Evolutionary conservation across 2,329 filamentous ascomycete genomes (phyloP).

Genomic region (Monosporascus sp.): DNA sequence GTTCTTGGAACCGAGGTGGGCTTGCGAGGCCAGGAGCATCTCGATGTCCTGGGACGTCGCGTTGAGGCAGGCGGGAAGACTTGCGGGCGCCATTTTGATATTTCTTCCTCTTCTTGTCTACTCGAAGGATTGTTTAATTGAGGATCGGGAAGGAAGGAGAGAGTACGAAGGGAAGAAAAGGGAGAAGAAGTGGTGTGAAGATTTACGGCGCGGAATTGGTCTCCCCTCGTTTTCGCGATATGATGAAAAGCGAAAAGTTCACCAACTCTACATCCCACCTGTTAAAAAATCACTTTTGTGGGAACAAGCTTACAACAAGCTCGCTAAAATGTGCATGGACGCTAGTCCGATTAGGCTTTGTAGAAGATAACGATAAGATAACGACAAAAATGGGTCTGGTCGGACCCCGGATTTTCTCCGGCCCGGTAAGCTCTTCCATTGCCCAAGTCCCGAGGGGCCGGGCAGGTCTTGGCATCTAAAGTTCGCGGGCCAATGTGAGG

Average conservation of each 20-base stretch:
- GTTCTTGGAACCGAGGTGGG: constrained; percentile 98
- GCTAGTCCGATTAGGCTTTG: neutral
- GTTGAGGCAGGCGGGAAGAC: constrained; percentile 94
- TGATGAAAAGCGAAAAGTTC: neutral
- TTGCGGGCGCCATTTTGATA: constrained; percentile 88
- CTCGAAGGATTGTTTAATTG: constrained; percentile 9
- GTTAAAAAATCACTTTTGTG: neutral
- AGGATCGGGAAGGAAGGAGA: constrained; percentile 23
- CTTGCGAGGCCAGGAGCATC: constrained; percentile 96
- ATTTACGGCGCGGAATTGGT: constrained; percentile 22
- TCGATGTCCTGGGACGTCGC: constrained; percentile 98
- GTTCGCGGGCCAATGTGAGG: neutral
- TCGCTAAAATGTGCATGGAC: neutral
- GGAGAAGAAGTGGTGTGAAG: constrained; percentile 19
- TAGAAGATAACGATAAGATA: neutral
- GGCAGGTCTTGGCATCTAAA: neutral
- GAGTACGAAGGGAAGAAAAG: constrained; percentile 15
- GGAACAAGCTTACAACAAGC: neutral
- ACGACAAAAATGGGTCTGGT: neutral
- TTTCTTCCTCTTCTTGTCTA: constrained; percentile 24
- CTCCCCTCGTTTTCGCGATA: constrained; percentile 2
- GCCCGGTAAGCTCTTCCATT: neutral
- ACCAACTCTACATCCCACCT: neutral
- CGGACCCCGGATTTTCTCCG: neutral
- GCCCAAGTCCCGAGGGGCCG: neutral